Base-by-base conservation (phyloP, 1,284 basidiomycete species). In the Malassezia japonica region DNA sequence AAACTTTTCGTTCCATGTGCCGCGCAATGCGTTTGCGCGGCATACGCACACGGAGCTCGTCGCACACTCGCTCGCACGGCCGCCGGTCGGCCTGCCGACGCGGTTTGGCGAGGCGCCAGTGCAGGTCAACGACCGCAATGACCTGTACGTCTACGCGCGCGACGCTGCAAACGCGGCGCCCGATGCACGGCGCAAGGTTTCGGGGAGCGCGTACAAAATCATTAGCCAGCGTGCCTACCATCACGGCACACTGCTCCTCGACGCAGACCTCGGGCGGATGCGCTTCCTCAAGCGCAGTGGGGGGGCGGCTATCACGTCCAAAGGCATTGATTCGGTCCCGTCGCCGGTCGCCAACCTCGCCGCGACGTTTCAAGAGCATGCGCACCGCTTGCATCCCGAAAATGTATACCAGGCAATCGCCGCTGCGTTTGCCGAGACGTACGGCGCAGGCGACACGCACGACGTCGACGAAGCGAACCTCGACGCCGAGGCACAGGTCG, bases 161-260 rank as follows among this genome's bases (percentile, higher is more conserved):
- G 21, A 21, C 10, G 31, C 39, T 20, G 40, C 48, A 3, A 40
- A 51, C 25, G 53, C 59, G 28, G 15, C 28, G 0, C 33, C 41
- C 42, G 50, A 40, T 37, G 53, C 57, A 3, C 61, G 59, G 43
- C 55, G 65, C 10, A 65, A 98, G 85, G 83, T 98, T 47, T 96
- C 92, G 40, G 94, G 94, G 29, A 95, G 89, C 13, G 94, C 94
- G 6, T 99, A 95, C 77, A 96, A 95, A 76, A 86, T 99, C 53
- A 85, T 86, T 33, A 86, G 83, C 60, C 82, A 83, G 55, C 78
- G 94, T 15, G 89, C 91, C 1, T 98, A 96, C 75, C 92, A 98
- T 67, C 94, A 99, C 69, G 94, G 94, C 0, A 98, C 92, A n/a
- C 95, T 99, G 92, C 80, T 99, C 24, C 85, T 98, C 6, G 51